phyloP scores from a whole-genome alignment of 2,329 filamentous ascomycete genomes.

The Coccinonectria pachysandricola region DNA sequence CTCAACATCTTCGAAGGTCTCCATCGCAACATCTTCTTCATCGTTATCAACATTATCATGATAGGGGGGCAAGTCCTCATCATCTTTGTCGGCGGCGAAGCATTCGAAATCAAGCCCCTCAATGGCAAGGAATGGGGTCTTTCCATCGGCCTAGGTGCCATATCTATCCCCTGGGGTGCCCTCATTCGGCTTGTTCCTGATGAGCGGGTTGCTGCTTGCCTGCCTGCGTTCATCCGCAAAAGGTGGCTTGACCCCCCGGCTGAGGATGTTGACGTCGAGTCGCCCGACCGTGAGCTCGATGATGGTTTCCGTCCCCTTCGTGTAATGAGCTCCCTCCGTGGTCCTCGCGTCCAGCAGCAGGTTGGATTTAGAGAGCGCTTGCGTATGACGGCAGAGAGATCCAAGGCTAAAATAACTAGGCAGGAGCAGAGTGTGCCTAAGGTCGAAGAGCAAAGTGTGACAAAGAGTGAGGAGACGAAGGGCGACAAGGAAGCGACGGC shows the following conservation, averaged over 20 bases:
- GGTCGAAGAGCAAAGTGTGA: no score
- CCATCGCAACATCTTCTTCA: constrained; percentile 69
- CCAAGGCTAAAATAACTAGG: no score
- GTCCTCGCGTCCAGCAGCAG: constrained; percentile 20
- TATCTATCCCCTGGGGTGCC: constrained; percentile 67
- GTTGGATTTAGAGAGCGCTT: constrained; percentile 21
- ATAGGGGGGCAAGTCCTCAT: constrained; percentile 77
- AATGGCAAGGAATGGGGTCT: constrained; percentile 71
- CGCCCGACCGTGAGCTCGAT: constrained; percentile 14
- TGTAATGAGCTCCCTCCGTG: constrained; percentile 22
- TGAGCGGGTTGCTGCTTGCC: constrained; percentile 26
- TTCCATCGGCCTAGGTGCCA: constrained; percentile 63
- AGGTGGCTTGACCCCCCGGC: constrained; percentile 16
- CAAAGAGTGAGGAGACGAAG: no score
- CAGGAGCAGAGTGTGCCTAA: no score
- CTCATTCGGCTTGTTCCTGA: constrained; percentile 68
- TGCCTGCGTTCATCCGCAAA: constrained; percentile 20
- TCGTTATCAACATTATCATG: constrained; percentile 71
- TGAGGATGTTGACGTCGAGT: constrained; percentile 6
- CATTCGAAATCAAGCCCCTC: constrained; percentile 57
- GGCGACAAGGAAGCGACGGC: no score
- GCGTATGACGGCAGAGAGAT: constrained; percentile 18
- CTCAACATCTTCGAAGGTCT: constrained; percentile 85
- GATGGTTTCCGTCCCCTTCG: constrained; percentile 15
- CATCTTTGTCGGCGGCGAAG: constrained; percentile 66